Percentiles rank a stretch among this genome's conserved stretches.
phyloP scores from a whole-genome alignment of 345 rosid species.

The Bretschneidera sinensis region DNA sequence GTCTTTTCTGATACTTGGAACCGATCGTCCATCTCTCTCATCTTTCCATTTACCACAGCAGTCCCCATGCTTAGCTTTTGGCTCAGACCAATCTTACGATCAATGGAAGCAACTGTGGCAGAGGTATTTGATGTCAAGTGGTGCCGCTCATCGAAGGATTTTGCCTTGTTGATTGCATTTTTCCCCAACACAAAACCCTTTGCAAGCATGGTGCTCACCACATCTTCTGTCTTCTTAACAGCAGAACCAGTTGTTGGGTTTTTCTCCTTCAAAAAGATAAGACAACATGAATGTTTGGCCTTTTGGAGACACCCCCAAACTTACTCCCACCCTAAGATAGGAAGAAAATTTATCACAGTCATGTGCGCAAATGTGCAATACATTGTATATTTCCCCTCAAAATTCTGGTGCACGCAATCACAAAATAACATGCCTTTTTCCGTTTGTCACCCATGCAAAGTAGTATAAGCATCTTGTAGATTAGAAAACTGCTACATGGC shows the following conservation, averaged over 20 bases:
- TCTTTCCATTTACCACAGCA: slow-evolving; percentile 37
- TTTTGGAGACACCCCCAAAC: too few relatives aligned
- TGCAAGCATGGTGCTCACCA: slow-evolving; percentile 54
- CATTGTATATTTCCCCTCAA: too few relatives aligned
- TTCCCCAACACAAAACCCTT: slow-evolving; percentile 50
- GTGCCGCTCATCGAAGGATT: slow-evolving; percentile 41
- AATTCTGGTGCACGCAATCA: too few relatives aligned
- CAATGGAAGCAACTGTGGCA: slow-evolving; percentile 38
- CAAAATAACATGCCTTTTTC: too few relatives aligned
- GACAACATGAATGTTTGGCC: background rate
- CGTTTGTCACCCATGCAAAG: too few relatives aligned
- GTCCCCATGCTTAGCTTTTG: slow-evolving; percentile 36
- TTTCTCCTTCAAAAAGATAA: slow-evolving; percentile 20
- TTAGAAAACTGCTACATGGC: too few relatives aligned
- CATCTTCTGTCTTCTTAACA: slow-evolving; percentile 46
- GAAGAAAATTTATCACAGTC: background rate
- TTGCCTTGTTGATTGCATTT: slow-evolving; percentile 45
- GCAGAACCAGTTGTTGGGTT: slow-evolving; percentile 16
- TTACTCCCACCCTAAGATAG: background rate
- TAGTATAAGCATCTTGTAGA: too few relatives aligned
- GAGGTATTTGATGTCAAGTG: slow-evolving; percentile 39
- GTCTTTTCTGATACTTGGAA: slow-evolving; percentile 38
- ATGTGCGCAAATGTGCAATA: too few relatives aligned
- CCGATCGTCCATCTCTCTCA: slow-evolving; percentile 35
- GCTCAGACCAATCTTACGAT: slow-evolving; percentile 33